phyloP scores from a whole-genome alignment of 352 stramenopile genomes.

The Pythium dissimile region DNA sequence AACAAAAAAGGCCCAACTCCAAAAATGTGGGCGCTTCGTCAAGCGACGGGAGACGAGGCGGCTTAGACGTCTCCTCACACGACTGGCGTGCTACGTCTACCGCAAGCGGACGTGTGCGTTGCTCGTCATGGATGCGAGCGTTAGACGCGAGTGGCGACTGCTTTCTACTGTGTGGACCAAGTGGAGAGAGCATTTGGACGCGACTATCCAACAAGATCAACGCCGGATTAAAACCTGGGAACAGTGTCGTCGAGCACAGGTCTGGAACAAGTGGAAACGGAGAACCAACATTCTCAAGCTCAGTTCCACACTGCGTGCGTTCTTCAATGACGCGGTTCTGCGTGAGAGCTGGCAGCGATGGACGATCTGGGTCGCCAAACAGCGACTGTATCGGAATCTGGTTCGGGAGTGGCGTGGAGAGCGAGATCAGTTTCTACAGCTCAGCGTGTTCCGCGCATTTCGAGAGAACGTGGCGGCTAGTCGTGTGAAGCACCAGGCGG shows the following conservation, averaged over 20 bases:
- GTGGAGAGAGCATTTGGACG: neutral
- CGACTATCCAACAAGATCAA: neutral
- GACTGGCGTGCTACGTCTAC: neutral
- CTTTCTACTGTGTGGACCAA: neutral
- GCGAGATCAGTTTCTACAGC: neutral
- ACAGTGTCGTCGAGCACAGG: neutral
- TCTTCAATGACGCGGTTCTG: neutral
- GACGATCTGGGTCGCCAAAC: neutral
- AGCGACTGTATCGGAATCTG: neutral
- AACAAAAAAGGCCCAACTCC: neutral
- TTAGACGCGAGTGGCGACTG: neutral
- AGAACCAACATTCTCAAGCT: neutral
- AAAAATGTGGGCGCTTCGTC: neutral
- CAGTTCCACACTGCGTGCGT: neutral
- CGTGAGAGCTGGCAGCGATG: neutral
- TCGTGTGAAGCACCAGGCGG: neutral
- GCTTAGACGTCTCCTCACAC: neutral
- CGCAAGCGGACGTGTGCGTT: neutral
- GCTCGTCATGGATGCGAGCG: neutral
- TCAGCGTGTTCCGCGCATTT: neutral
- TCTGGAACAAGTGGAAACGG: neutral
- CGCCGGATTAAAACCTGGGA: neutral
- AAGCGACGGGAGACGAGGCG: neutral
- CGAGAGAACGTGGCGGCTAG: neutral
- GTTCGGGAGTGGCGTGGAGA: conserved; percentile 3